Conservation (phyloP, 805 yeast species). For the Kazachstania taianensis region DNA sequence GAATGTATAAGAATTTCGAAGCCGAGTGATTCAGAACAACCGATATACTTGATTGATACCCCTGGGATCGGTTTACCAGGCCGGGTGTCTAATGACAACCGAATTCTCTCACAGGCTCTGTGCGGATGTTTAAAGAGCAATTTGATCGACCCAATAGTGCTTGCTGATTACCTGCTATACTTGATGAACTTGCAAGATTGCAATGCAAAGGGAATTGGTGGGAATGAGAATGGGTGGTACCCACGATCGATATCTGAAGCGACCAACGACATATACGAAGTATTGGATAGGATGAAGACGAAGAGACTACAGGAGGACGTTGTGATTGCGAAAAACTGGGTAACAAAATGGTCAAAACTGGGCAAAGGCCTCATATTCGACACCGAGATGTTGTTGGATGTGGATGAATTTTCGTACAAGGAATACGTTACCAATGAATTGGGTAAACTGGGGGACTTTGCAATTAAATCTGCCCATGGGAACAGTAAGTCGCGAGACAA, state of each 20-base stretch:
- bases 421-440: conserved; percentile 8
- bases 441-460: conserved; percentile 5
- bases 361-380: conserved; percentile 34
- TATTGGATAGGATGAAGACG: conserved; percentile 38
- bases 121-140: conserved; percentile 65
- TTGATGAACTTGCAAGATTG: conserved; percentile 51
- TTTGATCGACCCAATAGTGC: conserved; percentile 71
- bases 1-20: conserved; percentile 52
- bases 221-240: conserved; percentile 8
- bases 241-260: conserved; percentile 34
- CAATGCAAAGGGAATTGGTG: no score
- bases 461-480: conserved; percentile 1
- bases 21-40: conserved; percentile 21
- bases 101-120: conserved; percentile 65
- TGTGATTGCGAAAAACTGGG: conserved; percentile 56
- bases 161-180: conserved; percentile 76
- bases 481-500: neutral
- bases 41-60: conserved; percentile 69
- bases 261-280: conserved; percentile 57
- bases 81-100: conserved; percentile 43
- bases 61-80: conserved; percentile 86
- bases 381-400: conserved; percentile 15
- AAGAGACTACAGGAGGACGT: conserved; percentile 41
- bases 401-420: conserved; percentile 14
- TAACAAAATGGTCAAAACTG: conserved; percentile 45